phyloP scores from a whole-genome alignment of 768 basidiomycete species.

The Termitomyces sp. region DNA sequence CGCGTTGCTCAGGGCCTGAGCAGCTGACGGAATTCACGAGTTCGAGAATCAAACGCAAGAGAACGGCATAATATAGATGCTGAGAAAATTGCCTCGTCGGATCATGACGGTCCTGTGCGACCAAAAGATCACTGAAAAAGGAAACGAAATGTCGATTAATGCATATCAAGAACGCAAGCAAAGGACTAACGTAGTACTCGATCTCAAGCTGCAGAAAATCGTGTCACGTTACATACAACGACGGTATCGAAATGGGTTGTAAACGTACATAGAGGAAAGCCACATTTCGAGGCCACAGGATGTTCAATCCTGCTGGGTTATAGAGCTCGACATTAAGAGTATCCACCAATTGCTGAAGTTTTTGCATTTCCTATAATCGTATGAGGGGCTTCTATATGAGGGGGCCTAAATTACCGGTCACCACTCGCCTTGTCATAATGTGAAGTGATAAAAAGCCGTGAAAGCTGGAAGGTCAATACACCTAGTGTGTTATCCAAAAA shows the following conservation, averaged over 20 bases:
- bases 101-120: constrained; percentile 2
- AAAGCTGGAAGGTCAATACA: constrained; percentile 76
- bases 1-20: background rate
- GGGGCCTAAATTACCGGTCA: background rate
- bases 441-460: constrained; percentile 56
- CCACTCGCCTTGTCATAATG: constrained; percentile 78
- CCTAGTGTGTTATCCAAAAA: constrained; percentile 77
- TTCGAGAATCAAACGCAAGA: constrained; percentile 1
- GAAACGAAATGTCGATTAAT: background rate
- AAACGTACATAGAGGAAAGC: constrained; percentile 88
- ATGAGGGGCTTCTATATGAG: constrained; percentile 1
- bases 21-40: constrained; percentile 6
- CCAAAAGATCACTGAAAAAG: constrained; percentile 15
- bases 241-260: constrained; percentile 2
- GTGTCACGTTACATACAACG: constrained; percentile 7
- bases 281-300: constrained; percentile 78
- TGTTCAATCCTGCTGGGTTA: constrained; percentile 83
- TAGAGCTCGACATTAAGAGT: constrained; percentile 67
- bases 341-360: constrained; percentile 56
- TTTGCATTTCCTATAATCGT: constrained; percentile 63
- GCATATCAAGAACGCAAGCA: background rate
- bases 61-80: background rate
- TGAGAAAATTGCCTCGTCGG: background rate
- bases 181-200: constrained; percentile 78
- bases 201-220: constrained; percentile 70